Evolutionary conservation across 371 early-diverging fungal genomes (phyloP).

Genomic region (Mortierella sp.): DNA sequence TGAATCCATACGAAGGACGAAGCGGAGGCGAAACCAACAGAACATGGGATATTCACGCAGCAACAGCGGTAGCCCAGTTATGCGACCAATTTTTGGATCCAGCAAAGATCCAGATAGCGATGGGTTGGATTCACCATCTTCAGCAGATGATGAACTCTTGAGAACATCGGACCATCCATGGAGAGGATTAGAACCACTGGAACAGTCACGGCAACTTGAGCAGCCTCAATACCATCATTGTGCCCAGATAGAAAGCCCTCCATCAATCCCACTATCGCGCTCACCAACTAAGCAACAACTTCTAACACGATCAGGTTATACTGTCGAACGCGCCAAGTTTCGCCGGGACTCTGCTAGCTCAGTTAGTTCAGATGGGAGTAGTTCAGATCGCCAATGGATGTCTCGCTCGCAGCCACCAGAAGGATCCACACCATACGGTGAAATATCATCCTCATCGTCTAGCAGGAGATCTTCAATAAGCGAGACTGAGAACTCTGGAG

Average conservation of each 20-base stretch:
- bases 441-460: slow-evolving; percentile 20
- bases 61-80: not conserved
- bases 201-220: not conserved
- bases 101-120: slow-evolving; percentile 34
- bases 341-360: slow-evolving; percentile 24
- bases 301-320: slow-evolving; percentile 5
- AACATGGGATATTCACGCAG: not conserved
- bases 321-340: slow-evolving; percentile 6
- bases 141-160: slow-evolving; percentile 10
- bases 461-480: slow-evolving; percentile 31
- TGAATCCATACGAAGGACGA: not conserved
- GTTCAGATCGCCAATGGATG: slow-evolving; percentile 8
- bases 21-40: not conserved
- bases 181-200: not conserved
- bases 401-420: not conserved
- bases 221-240: not conserved
- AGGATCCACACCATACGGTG: not conserved
- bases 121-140: slow-evolving; percentile 18
- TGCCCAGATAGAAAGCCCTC: not conserved
- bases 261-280: slow-evolving; percentile 12
- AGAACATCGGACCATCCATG: not conserved
- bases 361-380: slow-evolving; percentile 16
- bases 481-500: not conserved
- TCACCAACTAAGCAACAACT: slow-evolving; percentile 13
- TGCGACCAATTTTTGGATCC: slow-evolving; percentile 20